These are phyloP conservation scores for Cetradonia linearis DNA, from an alignment of 495 filamentous ascomycete species.

Conservation along the genomic window DNA sequence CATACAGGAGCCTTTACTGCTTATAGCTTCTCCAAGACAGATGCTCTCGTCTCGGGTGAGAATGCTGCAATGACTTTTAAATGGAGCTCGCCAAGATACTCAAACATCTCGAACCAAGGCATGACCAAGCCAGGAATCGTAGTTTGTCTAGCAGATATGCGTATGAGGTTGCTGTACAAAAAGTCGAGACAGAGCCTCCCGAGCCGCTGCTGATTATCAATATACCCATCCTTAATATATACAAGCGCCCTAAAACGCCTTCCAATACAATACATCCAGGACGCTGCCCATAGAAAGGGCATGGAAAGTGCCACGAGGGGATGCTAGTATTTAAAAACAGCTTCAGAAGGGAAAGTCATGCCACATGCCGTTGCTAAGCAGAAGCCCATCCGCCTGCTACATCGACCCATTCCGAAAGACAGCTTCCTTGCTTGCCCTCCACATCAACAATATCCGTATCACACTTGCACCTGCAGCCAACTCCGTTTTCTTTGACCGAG, in stretches of 20 bases:
- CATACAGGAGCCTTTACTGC: no score
- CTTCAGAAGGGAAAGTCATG: conserved; percentile 4
- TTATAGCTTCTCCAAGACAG: no score
- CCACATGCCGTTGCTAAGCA: conserved; percentile 34
- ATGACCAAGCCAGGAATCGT: not conserved
- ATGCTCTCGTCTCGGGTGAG: no score
- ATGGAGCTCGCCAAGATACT: not conserved
- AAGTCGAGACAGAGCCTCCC: conserved; percentile 3
- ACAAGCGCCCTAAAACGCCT: conserved; percentile 15
- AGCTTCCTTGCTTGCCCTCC: conserved; percentile 92
- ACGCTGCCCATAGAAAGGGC: conserved; percentile 10
- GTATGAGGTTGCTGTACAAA: conserved; percentile 11
- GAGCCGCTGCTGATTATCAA: conserved; percentile 1
- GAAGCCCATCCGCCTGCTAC: conserved; percentile 92
- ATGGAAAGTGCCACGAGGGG: not conserved
- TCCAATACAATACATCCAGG: conserved; percentile 3
- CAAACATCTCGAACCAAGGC: not conserved
- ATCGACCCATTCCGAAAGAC: conserved; percentile 92
- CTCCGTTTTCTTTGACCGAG: conserved; percentile 83
- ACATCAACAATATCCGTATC: conserved; percentile 98
- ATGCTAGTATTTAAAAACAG: not conserved
- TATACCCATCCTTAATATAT: conserved; percentile 6
- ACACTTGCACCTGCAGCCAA: conserved; percentile 92
- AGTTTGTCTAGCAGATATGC: not conserved
- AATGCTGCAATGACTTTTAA: no score